Evolutionary conservation across 495 filamentous ascomycete genomes (phyloP).

Genomic region (Chlorociboria aeruginascens): DNA sequence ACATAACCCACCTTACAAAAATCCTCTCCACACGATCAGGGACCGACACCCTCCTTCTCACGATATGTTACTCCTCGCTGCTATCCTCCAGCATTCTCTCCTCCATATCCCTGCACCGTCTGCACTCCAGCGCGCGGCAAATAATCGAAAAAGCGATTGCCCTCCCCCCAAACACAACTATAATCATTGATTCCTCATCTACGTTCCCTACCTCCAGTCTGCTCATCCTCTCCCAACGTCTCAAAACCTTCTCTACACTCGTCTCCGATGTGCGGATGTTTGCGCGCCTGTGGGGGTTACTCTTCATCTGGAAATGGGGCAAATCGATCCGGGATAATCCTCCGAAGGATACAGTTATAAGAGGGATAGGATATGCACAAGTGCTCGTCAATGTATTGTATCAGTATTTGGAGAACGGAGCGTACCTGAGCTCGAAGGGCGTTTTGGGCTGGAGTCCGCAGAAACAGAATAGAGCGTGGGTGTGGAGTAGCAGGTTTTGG

Average conservation of each 20-base stretch:
- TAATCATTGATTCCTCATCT: slow-evolving; percentile 15
- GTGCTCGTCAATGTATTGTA: slow-evolving; percentile 52
- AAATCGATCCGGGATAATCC: slow-evolving; percentile 38
- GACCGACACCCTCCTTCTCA: slow-evolving; percentile 49
- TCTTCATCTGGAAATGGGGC: slow-evolving; percentile 69
- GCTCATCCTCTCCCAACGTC: slow-evolving; percentile 24
- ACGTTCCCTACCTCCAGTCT: slow-evolving; percentile 27
- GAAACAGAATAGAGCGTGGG: slow-evolving; percentile 41
- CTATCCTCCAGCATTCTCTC: slow-evolving; percentile 31
- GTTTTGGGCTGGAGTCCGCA: slow-evolving; percentile 47
- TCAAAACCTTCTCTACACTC: slow-evolving; percentile 38
- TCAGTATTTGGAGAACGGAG: slow-evolving; percentile 76
- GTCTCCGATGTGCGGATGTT: slow-evolving; percentile 59
- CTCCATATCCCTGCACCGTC: slow-evolving; percentile 9
- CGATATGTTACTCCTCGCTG: slow-evolving; percentile 53
- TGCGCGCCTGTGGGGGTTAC: slow-evolving; percentile 64
- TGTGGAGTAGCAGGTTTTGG: slow-evolving; percentile 76
- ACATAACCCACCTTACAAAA: slow-evolving; percentile 38
- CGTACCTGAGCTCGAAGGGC: slow-evolving; percentile 60
- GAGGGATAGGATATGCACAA: slow-evolving; percentile 48
- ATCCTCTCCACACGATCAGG: slow-evolving; percentile 45
- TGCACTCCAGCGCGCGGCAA: slow-evolving; percentile 1
- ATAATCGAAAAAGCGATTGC: slow-evolving; percentile 12
- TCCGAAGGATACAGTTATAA: slow-evolving; percentile 21
- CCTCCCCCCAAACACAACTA: slow-evolving; percentile 15